Evolutionary conservation across 208 protist genomes (phyloP).

Genomic region (Leishmania aethiopica): DNA sequence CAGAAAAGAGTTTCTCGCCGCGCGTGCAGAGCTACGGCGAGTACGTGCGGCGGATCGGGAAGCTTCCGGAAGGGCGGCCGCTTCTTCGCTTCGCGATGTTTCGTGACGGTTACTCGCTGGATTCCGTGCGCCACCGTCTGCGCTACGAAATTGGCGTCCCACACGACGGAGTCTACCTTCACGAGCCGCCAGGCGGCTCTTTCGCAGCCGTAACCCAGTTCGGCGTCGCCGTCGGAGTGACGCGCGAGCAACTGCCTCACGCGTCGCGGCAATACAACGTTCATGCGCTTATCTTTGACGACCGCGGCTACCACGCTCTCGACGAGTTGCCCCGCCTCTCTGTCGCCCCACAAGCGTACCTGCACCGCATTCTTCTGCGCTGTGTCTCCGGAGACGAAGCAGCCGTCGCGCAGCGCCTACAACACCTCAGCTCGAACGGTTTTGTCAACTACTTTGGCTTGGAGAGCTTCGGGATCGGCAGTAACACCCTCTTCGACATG

Average conservation of each 20-base stretch:
- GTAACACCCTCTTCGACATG: conserved; percentile 66
- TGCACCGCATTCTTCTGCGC: conserved; percentile 70
- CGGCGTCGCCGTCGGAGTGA: conserved; percentile 69
- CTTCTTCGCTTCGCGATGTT: conserved; percentile 80
- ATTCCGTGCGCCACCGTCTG: conserved; percentile 65
- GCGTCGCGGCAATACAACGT: conserved; percentile 80
- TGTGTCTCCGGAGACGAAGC: conserved; percentile 54
- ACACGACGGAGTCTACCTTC: conserved; percentile 49
- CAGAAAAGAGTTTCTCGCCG: conserved; percentile 60
- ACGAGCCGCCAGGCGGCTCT: conserved; percentile 48
- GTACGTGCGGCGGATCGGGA: conserved; percentile 68
- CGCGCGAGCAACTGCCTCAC: conserved; percentile 77
- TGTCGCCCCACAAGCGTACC: conserved; percentile 32
- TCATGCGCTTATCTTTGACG: conserved; percentile 78
- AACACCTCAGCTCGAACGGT: conserved; percentile 33
- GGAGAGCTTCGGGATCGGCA: conserved; percentile 62
- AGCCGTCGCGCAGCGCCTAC: conserved; percentile 29
- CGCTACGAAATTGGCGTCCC: conserved; percentile 64
- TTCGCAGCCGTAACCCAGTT: conserved; percentile 77
- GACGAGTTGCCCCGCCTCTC: conserved; percentile 20
- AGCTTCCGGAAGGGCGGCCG: conserved; percentile 48
- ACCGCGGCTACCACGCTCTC: conserved; percentile 43
- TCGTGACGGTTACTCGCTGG: conserved; percentile 57
- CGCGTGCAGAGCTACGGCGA: conserved; percentile 74
- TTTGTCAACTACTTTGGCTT: conserved; percentile 91